Conservation (phyloP, 441 rosid species). For the Aquilaria agallochum region DNA sequence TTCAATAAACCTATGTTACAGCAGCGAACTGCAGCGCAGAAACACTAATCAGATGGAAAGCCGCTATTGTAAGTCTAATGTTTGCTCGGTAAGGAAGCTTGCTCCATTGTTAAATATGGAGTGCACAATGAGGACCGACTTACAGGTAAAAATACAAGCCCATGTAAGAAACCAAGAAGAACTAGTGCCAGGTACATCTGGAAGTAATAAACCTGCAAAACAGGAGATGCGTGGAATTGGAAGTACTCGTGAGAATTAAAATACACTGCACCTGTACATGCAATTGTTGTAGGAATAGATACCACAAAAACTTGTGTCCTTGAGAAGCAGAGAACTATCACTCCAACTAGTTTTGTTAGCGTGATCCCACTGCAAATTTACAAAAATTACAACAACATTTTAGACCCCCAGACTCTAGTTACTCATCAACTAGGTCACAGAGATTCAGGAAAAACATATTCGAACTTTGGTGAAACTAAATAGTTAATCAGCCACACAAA, state of each 20-base stretch:
- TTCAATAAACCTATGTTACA: too few species aligned
- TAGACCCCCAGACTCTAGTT: too few species aligned
- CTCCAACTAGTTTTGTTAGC: conserved; percentile 92
- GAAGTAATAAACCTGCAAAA: conserved; percentile 85
- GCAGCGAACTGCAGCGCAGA: too few species aligned
- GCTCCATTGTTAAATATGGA: too few species aligned
- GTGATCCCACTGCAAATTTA: conserved; percentile 79
- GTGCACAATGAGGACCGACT: conserved; percentile 17
- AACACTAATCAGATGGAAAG: too few species aligned
- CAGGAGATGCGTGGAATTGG: conserved; percentile 2
- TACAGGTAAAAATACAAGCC: conserved; percentile 93
- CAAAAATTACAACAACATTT: not conserved
- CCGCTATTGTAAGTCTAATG: too few species aligned
- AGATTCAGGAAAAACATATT: not conserved
- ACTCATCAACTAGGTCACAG: too few species aligned
- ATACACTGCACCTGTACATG: not conserved
- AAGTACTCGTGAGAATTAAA: not conserved
- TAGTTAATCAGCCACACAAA: too few species aligned
- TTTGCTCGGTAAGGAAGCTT: too few species aligned
- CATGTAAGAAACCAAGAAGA: conserved; percentile 94
- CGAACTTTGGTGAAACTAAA: too few species aligned
- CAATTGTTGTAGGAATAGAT: conserved; percentile 16
- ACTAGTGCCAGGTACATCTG: conserved; percentile 96
- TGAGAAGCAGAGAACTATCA: conserved; percentile 93
- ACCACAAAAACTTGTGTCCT: conserved; percentile 98